Evolutionary conservation across 2,329 filamentous ascomycete species (phyloP).

Genomic region (Tolypocladium tropicale): DNA sequence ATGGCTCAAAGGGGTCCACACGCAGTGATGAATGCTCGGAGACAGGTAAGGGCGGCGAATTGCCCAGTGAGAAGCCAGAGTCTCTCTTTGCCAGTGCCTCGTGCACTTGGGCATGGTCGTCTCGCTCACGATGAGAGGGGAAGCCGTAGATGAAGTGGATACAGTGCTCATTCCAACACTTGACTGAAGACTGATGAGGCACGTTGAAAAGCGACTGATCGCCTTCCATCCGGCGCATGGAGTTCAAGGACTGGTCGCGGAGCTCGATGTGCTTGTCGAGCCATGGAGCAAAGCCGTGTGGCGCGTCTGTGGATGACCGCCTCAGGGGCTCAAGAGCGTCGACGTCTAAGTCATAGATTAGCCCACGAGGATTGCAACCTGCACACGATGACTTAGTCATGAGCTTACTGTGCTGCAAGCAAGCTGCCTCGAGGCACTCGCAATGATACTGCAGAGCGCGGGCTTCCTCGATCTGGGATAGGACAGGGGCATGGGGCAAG

Average conservation of each 20-base stretch:
- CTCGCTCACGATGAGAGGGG: slow-evolving; percentile 36
- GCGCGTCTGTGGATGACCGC: slow-evolving; percentile 21
- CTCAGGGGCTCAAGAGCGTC: slow-evolving; percentile 20
- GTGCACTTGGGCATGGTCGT: slow-evolving; percentile 40
- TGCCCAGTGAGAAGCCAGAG: slow-evolving; percentile 29
- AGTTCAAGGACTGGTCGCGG: slow-evolving; percentile 36
- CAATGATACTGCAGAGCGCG: slow-evolving; percentile 46
- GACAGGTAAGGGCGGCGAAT: slow-evolving; percentile 4
- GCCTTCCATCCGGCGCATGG: slow-evolving; percentile 2
- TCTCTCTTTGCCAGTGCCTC: slow-evolving; percentile 29
- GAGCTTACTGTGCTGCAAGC: slow-evolving; percentile 27
- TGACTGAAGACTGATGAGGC: slow-evolving; percentile 26
- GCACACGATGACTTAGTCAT: background rate
- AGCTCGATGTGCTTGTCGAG: slow-evolving; percentile 39
- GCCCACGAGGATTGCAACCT: background rate
- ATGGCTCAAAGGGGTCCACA: background rate
- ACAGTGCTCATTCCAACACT: slow-evolving; percentile 45
- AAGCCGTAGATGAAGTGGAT: slow-evolving; percentile 51
- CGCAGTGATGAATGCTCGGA: slow-evolving; percentile 1
- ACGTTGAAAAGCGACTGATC: background rate
- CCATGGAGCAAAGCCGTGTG: slow-evolving; percentile 39
- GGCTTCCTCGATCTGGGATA: slow-evolving; percentile 48
- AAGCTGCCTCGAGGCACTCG: slow-evolving; percentile 45
- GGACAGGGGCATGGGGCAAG: slow-evolving; percentile 25
- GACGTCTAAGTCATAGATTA: slow-evolving; percentile 12